Evolutionary conservation across 345 rosid species (phyloP).

Genomic region (Punica granatum): DNA sequence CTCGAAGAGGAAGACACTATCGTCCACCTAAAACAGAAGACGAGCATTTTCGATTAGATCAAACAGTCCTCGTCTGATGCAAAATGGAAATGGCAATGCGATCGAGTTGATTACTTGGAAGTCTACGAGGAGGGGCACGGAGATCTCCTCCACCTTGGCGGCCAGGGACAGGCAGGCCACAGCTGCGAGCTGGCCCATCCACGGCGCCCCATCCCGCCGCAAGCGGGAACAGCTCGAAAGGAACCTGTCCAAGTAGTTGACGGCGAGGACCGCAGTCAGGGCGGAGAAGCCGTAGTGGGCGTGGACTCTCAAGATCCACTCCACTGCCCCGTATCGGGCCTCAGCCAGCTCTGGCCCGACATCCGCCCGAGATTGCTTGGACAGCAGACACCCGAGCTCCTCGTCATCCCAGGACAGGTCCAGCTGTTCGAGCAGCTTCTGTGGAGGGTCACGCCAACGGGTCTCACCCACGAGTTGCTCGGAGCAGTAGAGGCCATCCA

Average conservation of each 20-base stretch:
- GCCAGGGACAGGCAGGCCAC: slow-evolving; percentile 72
- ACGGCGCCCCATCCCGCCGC: slow-evolving; percentile 40
- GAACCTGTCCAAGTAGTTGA: slow-evolving; percentile 67
- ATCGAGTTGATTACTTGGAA: slow-evolving; percentile 37
- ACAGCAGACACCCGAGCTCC: slow-evolving; percentile 32
- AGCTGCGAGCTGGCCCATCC: slow-evolving; percentile 65
- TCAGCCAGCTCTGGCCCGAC: slow-evolving; percentile 22
- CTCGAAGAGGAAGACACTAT: slow-evolving; percentile 41
- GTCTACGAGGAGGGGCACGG: slow-evolving; percentile 59
- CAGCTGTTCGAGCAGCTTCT: slow-evolving; percentile 26
- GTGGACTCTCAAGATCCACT: slow-evolving; percentile 18
- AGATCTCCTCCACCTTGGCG: slow-evolving; percentile 31
- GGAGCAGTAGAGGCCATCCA: slow-evolving; percentile 3
- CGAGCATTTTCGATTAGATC: not conserved
- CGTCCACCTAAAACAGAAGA: slow-evolving; percentile 38
- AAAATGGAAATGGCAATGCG: not conserved
- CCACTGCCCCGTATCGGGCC: slow-evolving; percentile 47
- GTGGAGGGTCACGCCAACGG: not conserved
- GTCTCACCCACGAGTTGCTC: not conserved
- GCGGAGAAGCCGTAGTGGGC: slow-evolving; percentile 46
- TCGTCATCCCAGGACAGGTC: slow-evolving; percentile 38
- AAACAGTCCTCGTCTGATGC: not conserved
- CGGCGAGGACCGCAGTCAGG: slow-evolving; percentile 52
- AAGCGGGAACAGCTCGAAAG: slow-evolving; percentile 21
- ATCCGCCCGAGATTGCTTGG: slow-evolving; percentile 35